Conservation (phyloP, 768 basidiomycete species). For the Rhodotorula sphaerocarpa region DNA sequence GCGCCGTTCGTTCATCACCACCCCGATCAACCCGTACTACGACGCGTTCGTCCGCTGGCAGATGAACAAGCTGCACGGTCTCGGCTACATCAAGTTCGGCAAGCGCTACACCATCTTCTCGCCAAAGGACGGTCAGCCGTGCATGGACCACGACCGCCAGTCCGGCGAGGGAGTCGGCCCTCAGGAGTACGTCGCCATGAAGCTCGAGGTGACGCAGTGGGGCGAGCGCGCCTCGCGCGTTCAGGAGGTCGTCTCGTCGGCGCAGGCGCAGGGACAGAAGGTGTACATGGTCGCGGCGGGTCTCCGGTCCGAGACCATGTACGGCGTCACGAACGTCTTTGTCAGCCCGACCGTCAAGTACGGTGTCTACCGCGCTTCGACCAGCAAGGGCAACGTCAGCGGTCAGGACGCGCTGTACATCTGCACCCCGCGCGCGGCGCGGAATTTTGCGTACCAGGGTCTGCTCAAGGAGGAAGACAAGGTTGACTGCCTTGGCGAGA, state of each 20-base stretch:
- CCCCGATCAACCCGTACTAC: constrained; percentile 92
- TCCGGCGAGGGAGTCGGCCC: constrained; percentile 92
- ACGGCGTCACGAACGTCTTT: constrained; percentile 97
- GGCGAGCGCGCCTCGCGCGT: constrained; percentile 62
- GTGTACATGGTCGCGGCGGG: constrained; percentile 94
- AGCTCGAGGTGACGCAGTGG: constrained; percentile 88
- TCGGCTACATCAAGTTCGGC: constrained; percentile 94
- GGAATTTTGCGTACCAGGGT: constrained; percentile 98
- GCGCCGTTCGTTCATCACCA: constrained; percentile 89
- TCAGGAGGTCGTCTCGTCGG: constrained; percentile 46
- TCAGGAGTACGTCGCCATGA: constrained; percentile 87
- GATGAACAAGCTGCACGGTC: constrained; percentile 75
- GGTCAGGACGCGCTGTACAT: constrained; percentile 67
- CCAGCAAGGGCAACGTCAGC: constrained; percentile 40
- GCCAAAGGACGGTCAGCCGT: constrained; percentile 96
- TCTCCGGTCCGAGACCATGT: constrained; percentile 94
- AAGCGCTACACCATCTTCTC: constrained; percentile 98
- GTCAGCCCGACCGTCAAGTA: constrained; percentile 85
- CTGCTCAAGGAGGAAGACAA: constrained; percentile 53
- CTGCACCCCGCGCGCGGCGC: constrained; percentile 76
- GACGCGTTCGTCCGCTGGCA: constrained; percentile 98
- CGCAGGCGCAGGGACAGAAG: constrained; percentile 51
- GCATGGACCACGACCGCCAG: constrained; percentile 97
- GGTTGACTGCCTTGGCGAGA: constrained; percentile 51
- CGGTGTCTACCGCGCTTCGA: constrained; percentile 79